phyloP scores from a whole-genome alignment of 192 early-diverging fungal genomes.

The Rhizoclosmatium sp. region DNA sequence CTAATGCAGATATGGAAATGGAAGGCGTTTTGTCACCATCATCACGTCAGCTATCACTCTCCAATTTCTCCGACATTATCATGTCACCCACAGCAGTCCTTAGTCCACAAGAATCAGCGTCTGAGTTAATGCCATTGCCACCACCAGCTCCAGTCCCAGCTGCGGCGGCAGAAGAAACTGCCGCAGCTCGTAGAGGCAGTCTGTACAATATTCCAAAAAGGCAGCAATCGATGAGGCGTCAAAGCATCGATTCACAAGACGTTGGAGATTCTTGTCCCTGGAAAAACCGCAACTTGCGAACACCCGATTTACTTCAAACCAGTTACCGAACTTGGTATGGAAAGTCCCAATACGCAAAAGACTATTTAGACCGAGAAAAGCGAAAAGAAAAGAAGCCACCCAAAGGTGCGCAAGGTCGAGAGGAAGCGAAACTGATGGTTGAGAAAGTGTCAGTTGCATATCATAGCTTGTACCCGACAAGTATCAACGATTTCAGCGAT shows the following conservation, averaged over 20 bases:
- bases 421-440: background rate
- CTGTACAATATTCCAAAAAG: background rate
- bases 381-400: background rate
- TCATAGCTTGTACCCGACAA: slow-evolving; percentile 14
- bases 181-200: background rate
- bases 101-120: no score
- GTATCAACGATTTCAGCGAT: background rate
- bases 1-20: no score
- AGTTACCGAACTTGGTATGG: slow-evolving; percentile 45
- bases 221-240: no score
- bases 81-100: no score
- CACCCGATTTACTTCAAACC: slow-evolving; percentile 28
- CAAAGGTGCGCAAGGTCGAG: background rate
- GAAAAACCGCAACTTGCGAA: slow-evolving; percentile 1
- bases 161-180: background rate
- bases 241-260: no score
- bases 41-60: no score
- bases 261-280: background rate
- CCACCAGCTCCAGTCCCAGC: background rate
- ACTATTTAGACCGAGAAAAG: slow-evolving; percentile 9
- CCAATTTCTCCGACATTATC: no score
- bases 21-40: no score
- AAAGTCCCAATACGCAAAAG: slow-evolving; percentile 41
- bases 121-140: no score
- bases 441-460: slow-evolving; percentile 1